phyloP scores from a whole-genome alignment of 2,329 filamentous ascomycete genomes.

The Helotiales sp. region DNA sequence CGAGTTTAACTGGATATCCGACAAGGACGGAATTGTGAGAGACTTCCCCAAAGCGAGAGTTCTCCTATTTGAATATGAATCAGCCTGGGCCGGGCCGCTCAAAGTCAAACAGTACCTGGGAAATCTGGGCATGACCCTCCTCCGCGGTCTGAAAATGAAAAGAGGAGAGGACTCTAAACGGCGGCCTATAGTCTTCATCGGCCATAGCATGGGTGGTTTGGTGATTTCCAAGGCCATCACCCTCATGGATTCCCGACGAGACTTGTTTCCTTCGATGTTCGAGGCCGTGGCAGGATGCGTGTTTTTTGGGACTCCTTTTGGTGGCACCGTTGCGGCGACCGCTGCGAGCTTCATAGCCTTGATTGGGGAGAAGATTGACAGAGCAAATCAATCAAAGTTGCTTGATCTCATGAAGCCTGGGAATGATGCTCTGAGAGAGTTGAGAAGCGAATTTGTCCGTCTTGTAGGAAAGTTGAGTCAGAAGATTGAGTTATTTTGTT shows the following conservation, averaged over 20 bases:
- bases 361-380: background rate
- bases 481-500: background rate
- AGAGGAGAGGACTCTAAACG: background rate
- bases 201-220: background rate
- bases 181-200: background rate
- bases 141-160: background rate
- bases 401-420: background rate
- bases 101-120: background rate
- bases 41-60: background rate
- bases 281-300: background rate
- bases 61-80: background rate
- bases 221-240: background rate
- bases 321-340: background rate
- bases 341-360: background rate
- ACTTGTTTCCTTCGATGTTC: background rate
- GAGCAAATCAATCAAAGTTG: background rate
- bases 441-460: background rate
- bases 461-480: background rate
- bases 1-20: background rate
- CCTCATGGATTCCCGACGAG: background rate
- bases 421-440: background rate
- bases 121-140: background rate
- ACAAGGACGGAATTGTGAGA: background rate
- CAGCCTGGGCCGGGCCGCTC: background rate
- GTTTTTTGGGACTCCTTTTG: background rate